These are phyloP conservation scores for Candida maesae DNA, from an alignment of 805 yeast genomes.

Conservation along the genomic window DNA sequence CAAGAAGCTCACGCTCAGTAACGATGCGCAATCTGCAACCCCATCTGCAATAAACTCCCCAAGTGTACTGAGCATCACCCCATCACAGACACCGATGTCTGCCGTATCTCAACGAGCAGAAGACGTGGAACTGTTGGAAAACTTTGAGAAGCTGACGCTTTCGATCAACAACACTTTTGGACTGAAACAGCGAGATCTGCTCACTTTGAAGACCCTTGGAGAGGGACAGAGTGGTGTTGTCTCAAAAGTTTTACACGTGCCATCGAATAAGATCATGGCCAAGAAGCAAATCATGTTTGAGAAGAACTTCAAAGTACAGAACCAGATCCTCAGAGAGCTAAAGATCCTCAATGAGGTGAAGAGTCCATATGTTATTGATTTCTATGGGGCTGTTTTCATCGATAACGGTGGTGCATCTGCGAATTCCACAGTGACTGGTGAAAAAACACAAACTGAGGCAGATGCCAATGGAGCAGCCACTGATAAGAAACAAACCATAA, in stretches of 20 bases:
- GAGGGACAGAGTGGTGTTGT: conserved; percentile 95
- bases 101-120: conserved; percentile 33
- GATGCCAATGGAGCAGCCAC: background rate
- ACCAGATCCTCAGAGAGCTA: conserved; percentile 84
- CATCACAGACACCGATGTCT: conserved; percentile 21
- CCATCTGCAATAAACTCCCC: conserved; percentile 1
- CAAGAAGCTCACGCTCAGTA: conserved; percentile 47
- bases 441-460: background rate
- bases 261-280: conserved; percentile 87
- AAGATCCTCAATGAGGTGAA: conserved; percentile 88
- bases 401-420: conserved; percentile 28
- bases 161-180: conserved; percentile 52
- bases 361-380: conserved; percentile 78
- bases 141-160: conserved; percentile 45
- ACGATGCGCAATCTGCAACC: conserved; percentile 8
- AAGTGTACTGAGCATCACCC: conserved; percentile 5
- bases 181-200: conserved; percentile 61
- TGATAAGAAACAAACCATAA: conserved; percentile 5
- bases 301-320: conserved; percentile 69
- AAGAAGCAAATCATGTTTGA: conserved; percentile 85
- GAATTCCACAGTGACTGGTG: conserved; percentile 10
- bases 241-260: conserved; percentile 80
- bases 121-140: conserved; percentile 35
- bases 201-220: conserved; percentile 75
- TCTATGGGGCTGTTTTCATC: conserved; percentile 83